Evolutionary conservation across 257 asterid genomes (phyloP).

Genomic region (Nicotiana obtusifolia): DNA sequence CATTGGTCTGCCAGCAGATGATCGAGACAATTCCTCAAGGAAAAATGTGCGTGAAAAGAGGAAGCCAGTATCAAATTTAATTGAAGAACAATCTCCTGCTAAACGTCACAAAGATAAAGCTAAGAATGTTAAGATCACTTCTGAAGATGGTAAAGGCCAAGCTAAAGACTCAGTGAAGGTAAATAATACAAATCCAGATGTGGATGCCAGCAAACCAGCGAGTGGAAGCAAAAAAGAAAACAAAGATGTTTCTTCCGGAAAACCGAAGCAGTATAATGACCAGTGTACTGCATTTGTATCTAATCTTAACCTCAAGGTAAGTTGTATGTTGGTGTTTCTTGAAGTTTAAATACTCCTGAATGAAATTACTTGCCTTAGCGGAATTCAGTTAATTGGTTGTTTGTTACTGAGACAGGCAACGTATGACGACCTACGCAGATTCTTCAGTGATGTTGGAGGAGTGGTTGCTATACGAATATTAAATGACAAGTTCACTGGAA

Average conservation of each 20-base stretch:
- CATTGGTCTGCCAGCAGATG: conserved; percentile 33
- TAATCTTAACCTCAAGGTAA: conserved; percentile 61
- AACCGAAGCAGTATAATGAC: conserved; percentile 49
- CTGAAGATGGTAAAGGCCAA: conserved; percentile 33
- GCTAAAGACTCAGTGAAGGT: conserved; percentile 31
- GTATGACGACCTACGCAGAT: conserved; percentile 49
- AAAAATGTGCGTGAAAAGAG: conserved; percentile 70
- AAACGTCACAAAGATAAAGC: conserved; percentile 62
- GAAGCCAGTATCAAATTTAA: conserved; percentile 40
- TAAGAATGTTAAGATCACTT: conserved; percentile 30
- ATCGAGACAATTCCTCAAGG: conserved; percentile 38
- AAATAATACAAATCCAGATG: conserved; percentile 29
- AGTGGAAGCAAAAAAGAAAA: conserved; percentile 35
- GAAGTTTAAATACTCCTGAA: background rate
- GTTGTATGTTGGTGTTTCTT: conserved; percentile 17
- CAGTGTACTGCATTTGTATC: conserved; percentile 88
- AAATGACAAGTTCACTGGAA: conserved; percentile 69
- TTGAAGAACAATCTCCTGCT: conserved; percentile 48
- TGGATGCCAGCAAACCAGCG: conserved; percentile 28
- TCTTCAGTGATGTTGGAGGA: conserved; percentile 89
- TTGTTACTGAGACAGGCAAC: conserved; percentile 50
- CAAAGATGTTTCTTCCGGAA: conserved; percentile 36
- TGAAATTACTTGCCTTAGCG: background rate
- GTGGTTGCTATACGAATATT: conserved; percentile 73
- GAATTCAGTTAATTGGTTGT: background rate